Percentiles rank a stretch among this genome's conserved stretches.
Conservation (phyloP, 2,329 filamentous ascomycete species). For the Tolypocladium nubicola region DNA sequence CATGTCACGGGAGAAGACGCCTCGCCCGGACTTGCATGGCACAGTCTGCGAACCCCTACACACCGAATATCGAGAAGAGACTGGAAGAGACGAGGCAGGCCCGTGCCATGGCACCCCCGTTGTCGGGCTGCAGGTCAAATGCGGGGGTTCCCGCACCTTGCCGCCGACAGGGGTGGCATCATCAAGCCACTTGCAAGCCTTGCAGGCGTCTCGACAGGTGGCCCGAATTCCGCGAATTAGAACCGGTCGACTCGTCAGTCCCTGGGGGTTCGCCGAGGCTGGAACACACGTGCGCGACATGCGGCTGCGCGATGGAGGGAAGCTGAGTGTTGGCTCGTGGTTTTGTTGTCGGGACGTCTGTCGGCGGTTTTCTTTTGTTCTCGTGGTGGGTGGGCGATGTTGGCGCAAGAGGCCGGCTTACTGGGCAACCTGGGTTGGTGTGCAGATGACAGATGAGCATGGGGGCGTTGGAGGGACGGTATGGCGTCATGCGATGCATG, state of each 20-base stretch:
- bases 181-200: background rate
- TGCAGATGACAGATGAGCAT: background rate
- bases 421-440: background rate
- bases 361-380: background rate
- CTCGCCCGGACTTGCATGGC: background rate
- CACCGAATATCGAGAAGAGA: background rate
- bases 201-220: background rate
- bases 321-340: background rate
- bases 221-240: background rate
- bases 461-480: background rate
- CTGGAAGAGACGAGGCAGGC: background rate
- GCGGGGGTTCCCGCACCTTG: background rate
- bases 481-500: background rate
- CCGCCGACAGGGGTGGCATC: background rate
- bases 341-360: background rate
- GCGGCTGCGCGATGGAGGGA: background rate
- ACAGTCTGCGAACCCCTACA: background rate
- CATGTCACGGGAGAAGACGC: background rate
- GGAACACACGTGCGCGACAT: background rate
- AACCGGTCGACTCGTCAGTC: background rate
- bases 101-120: background rate
- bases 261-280: background rate
- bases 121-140: background rate
- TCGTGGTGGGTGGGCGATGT: background rate
- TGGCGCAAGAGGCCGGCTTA: background rate